These are phyloP conservation scores for Aspergillus persii DNA, from an alignment of 2,329 filamentous ascomycete species.

Conservation along the genomic window DNA sequence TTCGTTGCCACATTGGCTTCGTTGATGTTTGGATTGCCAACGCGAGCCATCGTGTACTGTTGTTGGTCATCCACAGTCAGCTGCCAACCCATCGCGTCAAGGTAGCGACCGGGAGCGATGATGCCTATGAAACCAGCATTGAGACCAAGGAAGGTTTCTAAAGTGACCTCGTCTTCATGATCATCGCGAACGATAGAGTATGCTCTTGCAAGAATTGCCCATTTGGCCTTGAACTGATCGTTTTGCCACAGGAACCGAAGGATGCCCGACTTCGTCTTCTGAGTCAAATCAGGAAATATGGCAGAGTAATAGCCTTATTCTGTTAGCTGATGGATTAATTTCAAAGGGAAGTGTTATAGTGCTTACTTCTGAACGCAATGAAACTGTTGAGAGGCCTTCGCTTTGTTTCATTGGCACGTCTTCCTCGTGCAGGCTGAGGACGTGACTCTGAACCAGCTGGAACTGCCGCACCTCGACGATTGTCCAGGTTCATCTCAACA, in stretches of 20 bases:
- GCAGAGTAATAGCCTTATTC: slow-evolving; percentile 47
- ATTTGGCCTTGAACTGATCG: slow-evolving; percentile 52
- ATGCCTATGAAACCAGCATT: slow-evolving; percentile 50
- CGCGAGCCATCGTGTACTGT: slow-evolving; percentile 21
- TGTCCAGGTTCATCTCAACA: slow-evolving; percentile 4
- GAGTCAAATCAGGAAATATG: slow-evolving; percentile 47
- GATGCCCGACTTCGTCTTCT: slow-evolving; percentile 54
- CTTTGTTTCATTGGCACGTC: slow-evolving; percentile 19
- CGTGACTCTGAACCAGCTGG: slow-evolving; percentile 8
- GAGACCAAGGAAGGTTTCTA: slow-evolving; percentile 49
- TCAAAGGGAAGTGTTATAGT: neutral
- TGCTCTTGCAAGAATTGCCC: slow-evolving; percentile 54
- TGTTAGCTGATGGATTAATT: slow-evolving; percentile 8
- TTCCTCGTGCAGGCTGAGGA: slow-evolving; percentile 16
- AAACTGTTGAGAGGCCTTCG: slow-evolving; percentile 37
- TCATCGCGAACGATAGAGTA: slow-evolving; percentile 56
- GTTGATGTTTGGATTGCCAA: slow-evolving; percentile 15
- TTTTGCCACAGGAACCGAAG: slow-evolving; percentile 51
- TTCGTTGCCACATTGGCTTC: slow-evolving; percentile 28
- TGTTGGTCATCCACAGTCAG: slow-evolving; percentile 32
- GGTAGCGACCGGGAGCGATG: slow-evolving; percentile 46
- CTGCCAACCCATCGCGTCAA: slow-evolving; percentile 48
- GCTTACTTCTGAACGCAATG: slow-evolving; percentile 40
- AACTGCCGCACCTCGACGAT: slow-evolving; percentile 4
- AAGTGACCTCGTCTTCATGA: slow-evolving; percentile 46